Base-by-base conservation (phyloP, 1,139 yeast genomes). In the Kazachstania sp. region DNA sequence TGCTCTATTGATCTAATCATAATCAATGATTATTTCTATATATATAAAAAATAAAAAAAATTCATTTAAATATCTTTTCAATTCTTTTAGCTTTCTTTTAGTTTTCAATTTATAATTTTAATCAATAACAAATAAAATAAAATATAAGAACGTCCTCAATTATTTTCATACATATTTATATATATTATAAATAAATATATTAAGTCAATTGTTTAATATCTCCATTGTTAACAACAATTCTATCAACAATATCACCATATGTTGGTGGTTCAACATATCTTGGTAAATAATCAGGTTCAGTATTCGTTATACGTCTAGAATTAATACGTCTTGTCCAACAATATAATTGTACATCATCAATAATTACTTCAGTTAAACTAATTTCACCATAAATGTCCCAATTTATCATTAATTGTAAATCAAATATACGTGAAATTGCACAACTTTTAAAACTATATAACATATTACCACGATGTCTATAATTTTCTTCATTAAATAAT, bases 401-500 rank as follows among this genome's bases (percentile, higher is more conserved):
- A 46, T 53, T 58, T 8, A 61, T 48, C 7, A 53, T 20, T 37
- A 63, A 46, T 41, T 59, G 60, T n/a, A 61, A 60, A 23, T 55
- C 49, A 47, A 59, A 63, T 15, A 49, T 41, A 28, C 65, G 49
- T 18, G 54, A 51, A n/a, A 63, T 61, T 2, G 60, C 51, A 48
- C 66, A 61, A 20, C 59, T 53, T 41, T 52, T 57, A 45, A 61
- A 61, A 48, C 64, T 59, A 43, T 54, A 63, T 15, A 63, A 43
- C 37, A 59, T 49, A 41, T 63, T 63, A 7, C 66, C 66, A 43
- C 64, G 56, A 48, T 61, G 64, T 37, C 47, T 50, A 45, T 61
- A 59, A 45, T 63, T 57, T 39, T 60, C 61, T 45, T 61, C 64
- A 43, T 63, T 61, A 39, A 63, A 63, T 31, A 52, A 45, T 37